Percentiles rank a stretch among this genome's conserved stretches.
These are phyloP conservation scores for Areca catechu DNA, from an alignment of 176 grass and related monocot species.

Conservation along the genomic window DNA sequence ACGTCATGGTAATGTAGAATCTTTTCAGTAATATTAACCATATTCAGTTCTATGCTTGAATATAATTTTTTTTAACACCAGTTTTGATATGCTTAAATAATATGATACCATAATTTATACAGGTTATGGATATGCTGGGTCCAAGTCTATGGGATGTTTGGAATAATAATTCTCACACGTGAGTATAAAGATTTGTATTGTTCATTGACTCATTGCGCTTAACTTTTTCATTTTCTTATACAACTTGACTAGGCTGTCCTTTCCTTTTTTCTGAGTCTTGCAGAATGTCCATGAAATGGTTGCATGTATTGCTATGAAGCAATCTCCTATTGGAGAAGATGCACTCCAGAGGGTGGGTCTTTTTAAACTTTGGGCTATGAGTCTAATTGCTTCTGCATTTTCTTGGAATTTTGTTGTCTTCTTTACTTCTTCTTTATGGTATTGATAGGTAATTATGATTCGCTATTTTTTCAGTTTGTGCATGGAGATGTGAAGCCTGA, in stretches of 20 bases:
- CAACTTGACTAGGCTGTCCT: neutral
- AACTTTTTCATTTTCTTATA: neutral
- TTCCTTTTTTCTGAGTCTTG: neutral
- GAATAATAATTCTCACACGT: constrained; percentile 10
- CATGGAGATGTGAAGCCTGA: constrained; percentile 14
- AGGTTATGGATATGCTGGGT: constrained; percentile 10
- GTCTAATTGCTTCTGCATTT: neutral
- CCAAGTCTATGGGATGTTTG: constrained; percentile 9
- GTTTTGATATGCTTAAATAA: neutral
- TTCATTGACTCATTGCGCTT: neutral
- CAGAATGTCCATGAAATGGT: constrained; percentile 12
- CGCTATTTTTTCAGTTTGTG: neutral
- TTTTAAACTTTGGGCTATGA: neutral
- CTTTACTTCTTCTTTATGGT: no score
- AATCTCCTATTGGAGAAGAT: constrained; percentile 7
- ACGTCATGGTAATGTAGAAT: neutral
- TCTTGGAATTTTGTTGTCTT: no score
- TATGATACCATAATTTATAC: neutral
- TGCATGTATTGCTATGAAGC: constrained; percentile 10
- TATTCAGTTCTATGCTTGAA: neutral
- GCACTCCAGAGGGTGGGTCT: neutral
- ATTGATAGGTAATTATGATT: no score
- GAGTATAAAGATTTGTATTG: neutral
- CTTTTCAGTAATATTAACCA: no score
- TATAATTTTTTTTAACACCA: neutral